Evolutionary conservation across 1,284 basidiomycete genomes (phyloP).

Genomic region (Stygiomarasmius scandens): DNA sequence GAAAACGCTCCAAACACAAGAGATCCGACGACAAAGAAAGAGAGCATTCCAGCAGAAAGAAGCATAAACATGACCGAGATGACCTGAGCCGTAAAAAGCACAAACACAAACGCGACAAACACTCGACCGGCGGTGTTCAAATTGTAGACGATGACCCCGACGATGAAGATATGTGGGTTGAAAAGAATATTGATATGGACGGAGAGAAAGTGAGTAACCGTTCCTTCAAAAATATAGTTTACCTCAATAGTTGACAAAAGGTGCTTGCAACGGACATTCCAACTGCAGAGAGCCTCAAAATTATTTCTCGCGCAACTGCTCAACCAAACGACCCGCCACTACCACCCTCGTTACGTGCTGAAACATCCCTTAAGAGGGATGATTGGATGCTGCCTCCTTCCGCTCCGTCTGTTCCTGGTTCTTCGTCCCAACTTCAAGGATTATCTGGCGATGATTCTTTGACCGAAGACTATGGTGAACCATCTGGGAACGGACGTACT

Average conservation of each 20-base stretch:
- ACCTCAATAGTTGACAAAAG: constrained; percentile 37
- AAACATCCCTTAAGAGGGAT: constrained; percentile 67
- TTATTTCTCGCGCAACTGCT: constrained; percentile 60
- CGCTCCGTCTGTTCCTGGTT: constrained; percentile 15
- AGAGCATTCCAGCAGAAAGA: constrained; percentile 12
- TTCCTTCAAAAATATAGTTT: neutral
- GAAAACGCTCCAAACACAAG: constrained; percentile 14
- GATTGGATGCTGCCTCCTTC: constrained; percentile 83
- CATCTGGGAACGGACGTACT: constrained; percentile 48
- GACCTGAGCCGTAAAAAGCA: constrained; percentile 27
- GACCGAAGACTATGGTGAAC: constrained; percentile 75
- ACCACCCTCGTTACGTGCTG: constrained; percentile 45
- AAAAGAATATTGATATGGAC: constrained; percentile 83
- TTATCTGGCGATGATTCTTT: constrained; percentile 50
- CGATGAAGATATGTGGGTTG: constrained; percentile 80
- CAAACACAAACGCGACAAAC: constrained; percentile 33
- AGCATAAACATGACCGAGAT: constrained; percentile 11
- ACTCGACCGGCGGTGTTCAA: constrained; percentile 29
- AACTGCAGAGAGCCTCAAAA: constrained; percentile 71
- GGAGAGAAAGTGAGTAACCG: constrained; percentile 63
- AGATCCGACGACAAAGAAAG: constrained; percentile 6
- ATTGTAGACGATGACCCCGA: constrained; percentile 70
- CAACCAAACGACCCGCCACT: constrained; percentile 45
- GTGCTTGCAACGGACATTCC: constrained; percentile 74
- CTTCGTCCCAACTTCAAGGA: constrained; percentile 26